Base-by-base conservation (phyloP, 163 green algal genomes). In the Scenedesmus sp. region DNA sequence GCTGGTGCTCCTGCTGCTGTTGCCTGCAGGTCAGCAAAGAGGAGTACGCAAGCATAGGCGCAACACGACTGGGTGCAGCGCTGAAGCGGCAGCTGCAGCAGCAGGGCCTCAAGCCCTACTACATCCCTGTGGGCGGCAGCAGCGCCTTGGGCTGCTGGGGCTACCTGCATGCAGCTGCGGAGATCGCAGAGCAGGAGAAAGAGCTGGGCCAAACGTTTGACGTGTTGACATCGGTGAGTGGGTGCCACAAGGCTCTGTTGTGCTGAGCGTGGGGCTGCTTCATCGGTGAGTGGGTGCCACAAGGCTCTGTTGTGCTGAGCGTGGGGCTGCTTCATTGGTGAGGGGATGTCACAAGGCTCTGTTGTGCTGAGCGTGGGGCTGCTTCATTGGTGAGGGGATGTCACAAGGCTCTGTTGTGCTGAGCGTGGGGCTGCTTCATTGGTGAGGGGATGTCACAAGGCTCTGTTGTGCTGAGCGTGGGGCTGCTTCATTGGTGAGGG, bases 41-140 rank as follows among this genome's bases (percentile, higher is more conserved):
- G 90, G 97, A 99, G 93, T 99, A 99, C 90, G 90, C 84, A 3
- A 53, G 35, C 9, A 20, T 94, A 9, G 98, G 98, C 33, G 95
- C 93, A 20, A 53, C 86, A 12, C 90, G 87, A 18, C 92, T 99
- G 78, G 90, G 92, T 10, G 65, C 93, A 83, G 53, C 94, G 56
- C 93, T 99, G 53, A 91, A 53, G 7, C 49, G 88, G 12, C 40
- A 97, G 93, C 94, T 99, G 89, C 59, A 76, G 83, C 89, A 89
- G 0, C 61, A 96, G 53, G 97, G 97, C 18, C 59, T 86, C 22
- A 94, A 94, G 44, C 98, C 98, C 0, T 99, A 98, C 89, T 86
- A 98, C 72, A 97, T 99, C 72, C 97, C 97, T 4, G 97, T 99
- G 6, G 98, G 98, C 0, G 98, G 97, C 35, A 97, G 93, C 89